Percentiles rank a stretch among this genome's conserved stretches.
These are phyloP conservation scores for Phytophthora cactorum DNA, from an alignment of 352 stramenopile genomes.

Conservation along the genomic window DNA sequence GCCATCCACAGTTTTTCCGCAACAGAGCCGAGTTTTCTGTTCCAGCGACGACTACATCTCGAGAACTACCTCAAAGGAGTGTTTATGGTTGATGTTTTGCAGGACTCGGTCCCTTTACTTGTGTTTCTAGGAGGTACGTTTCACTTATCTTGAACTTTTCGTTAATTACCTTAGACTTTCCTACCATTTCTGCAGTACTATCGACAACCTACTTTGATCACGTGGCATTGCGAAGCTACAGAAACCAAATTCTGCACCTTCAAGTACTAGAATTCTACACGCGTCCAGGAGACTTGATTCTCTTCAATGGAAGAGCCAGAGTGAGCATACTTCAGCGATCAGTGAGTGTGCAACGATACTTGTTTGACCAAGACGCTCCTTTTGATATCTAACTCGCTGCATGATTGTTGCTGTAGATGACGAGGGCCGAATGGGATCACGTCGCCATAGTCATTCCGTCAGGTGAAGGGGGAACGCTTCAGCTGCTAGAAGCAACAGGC, in stretches of 20 bases:
- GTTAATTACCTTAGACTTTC: not conserved
- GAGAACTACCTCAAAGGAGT: constrained; percentile 54
- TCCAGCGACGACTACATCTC: constrained; percentile 43
- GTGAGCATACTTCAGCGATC: constrained; percentile 58
- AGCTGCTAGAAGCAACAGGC: constrained; percentile 67
- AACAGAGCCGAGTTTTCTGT: constrained; percentile 49
- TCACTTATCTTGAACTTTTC: not conserved
- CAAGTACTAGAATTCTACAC: constrained; percentile 67
- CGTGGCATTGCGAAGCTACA: constrained; percentile 32
- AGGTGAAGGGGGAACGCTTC: constrained; percentile 20
- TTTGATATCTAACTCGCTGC: not conserved
- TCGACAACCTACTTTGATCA: constrained; percentile 43
- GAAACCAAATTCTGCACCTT: constrained; percentile 62
- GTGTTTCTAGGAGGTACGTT: constrained; percentile 63
- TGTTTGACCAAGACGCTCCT: no score
- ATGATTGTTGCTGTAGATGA: constrained; percentile 37
- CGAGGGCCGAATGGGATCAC: constrained; percentile 73
- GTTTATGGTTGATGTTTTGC: constrained; percentile 46
- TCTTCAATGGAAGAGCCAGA: constrained; percentile 61
- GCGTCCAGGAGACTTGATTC: constrained; percentile 52
- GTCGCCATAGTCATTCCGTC: constrained; percentile 56
- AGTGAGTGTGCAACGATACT: constrained; percentile 21
- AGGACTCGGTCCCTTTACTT: constrained; percentile 50
- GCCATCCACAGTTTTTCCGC: constrained; percentile 32
- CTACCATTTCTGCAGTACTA: constrained; percentile 22